Conservation (phyloP, 768 basidiomycete genomes). For the Crucibulum laeve region DNA sequence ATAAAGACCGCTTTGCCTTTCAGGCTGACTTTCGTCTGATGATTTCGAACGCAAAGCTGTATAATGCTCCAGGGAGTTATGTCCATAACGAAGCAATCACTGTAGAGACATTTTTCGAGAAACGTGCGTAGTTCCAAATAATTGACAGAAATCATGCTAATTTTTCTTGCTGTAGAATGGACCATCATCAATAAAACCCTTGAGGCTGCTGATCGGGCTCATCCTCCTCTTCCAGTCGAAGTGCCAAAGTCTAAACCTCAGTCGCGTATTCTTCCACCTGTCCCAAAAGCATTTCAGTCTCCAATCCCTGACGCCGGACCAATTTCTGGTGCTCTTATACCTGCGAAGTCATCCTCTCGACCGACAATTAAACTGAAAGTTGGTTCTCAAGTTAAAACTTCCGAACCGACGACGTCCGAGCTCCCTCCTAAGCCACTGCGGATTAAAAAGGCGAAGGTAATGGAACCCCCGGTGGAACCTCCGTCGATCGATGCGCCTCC, state of each 20-base stretch:
- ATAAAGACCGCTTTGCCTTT: slow-evolving; percentile 80
- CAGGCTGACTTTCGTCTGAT: slow-evolving; percentile 85
- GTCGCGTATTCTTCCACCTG: slow-evolving; percentile 32
- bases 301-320: slow-evolving; percentile 1
- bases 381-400: slow-evolving; percentile 31
- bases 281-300: slow-evolving; percentile 33
- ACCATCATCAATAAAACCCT: slow-evolving; percentile 79
- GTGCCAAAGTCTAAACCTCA: slow-evolving; percentile 14
- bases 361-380: slow-evolving; percentile 71
- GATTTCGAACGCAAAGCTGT: slow-evolving; percentile 81
- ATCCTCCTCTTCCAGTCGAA: slow-evolving; percentile 17
- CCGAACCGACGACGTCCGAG: slow-evolving; percentile 18
- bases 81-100: slow-evolving; percentile 73
- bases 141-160: slow-evolving; percentile 1
- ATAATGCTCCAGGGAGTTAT: slow-evolving; percentile 70
- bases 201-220: slow-evolving; percentile 56
- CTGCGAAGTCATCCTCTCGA: slow-evolving; percentile 35
- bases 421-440: neutral
- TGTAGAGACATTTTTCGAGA: slow-evolving; percentile 81
- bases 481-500: slow-evolving; percentile 55
- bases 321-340: slow-evolving; percentile 17
- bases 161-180: slow-evolving; percentile 62
- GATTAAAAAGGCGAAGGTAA: slow-evolving; percentile 28
- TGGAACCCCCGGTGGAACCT: slow-evolving; percentile 23
- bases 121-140: slow-evolving; percentile 47